phyloP scores from a whole-genome alignment of 2,329 filamentous ascomycete genomes.

The Chaetothyriales sp. region DNA sequence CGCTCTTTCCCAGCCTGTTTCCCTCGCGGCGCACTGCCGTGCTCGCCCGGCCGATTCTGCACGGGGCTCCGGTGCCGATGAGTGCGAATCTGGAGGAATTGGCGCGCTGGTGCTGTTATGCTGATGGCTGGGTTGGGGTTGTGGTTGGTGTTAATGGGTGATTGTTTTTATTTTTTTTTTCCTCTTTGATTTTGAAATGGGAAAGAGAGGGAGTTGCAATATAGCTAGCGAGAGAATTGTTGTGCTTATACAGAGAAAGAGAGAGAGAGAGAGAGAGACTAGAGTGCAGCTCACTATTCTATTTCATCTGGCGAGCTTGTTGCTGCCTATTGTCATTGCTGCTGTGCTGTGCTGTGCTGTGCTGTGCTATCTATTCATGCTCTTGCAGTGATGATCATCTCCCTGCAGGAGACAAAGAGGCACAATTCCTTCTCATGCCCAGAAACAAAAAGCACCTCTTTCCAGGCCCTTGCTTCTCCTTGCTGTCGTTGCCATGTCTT shows the following conservation, averaged over 20 bases:
- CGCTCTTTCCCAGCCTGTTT: constrained; percentile 64
- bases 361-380: no score
- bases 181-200: constrained; percentile 2
- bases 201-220: no score
- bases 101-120: constrained; percentile 67
- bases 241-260: no score
- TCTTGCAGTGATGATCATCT: no score
- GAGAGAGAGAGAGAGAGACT: no score
- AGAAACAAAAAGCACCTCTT: not conserved
- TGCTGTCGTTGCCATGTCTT: not conserved
- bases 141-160: constrained; percentile 40
- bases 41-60: constrained; percentile 68
- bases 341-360: no score
- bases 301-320: no score
- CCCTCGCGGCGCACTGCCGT: constrained; percentile 73
- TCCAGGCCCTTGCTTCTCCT: not conserved
- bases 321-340: no score
- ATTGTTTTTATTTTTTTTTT: not conserved
- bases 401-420: not conserved
- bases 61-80: constrained; percentile 74
- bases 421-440: not conserved
- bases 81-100: constrained; percentile 65
- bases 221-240: no score
- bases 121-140: constrained; percentile 81
- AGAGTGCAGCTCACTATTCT: no score